Percentiles rank a stretch among this genome's conserved stretches.
Evolutionary conservation across 148 eudicot species (phyloP).

Genomic region (Simmondsia chinensis): DNA sequence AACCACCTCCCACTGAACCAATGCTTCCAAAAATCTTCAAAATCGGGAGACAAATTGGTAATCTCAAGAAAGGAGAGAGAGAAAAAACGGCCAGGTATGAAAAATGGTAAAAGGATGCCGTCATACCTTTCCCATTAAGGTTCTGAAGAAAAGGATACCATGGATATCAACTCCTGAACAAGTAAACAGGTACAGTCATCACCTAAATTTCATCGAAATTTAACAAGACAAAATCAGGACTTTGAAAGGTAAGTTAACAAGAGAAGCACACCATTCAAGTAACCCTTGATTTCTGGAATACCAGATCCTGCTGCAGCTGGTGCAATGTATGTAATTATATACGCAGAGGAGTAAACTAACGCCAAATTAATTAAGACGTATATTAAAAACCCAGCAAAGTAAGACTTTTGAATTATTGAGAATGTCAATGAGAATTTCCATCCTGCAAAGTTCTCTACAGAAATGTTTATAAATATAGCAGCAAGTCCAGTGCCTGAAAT

Average conservation of each 20-base stretch:
- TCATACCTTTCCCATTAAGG: conserved; percentile 86
- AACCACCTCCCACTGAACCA: conserved; percentile 97
- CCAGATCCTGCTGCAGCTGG: conserved; percentile 99
- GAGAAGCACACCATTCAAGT: conserved; percentile 71
- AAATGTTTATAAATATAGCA: conserved; percentile 89
- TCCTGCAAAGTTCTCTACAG: conserved; percentile 98
- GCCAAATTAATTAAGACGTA: conserved; percentile 74
- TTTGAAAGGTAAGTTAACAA: neutral
- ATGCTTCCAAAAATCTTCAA: conserved; percentile 91
- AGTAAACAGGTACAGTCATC: conserved; percentile 4
- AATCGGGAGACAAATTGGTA: neutral
- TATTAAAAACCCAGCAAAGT: conserved; percentile 76
- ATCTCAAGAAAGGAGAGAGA: neutral
- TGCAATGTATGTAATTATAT: conserved; percentile 81
- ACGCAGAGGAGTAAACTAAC: conserved; percentile 80
- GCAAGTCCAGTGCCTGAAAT: conserved; percentile 88
- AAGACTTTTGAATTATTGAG: conserved; percentile 82
- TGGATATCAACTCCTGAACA: conserved; percentile 81
- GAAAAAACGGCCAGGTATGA: neutral
- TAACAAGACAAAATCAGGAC: neutral
- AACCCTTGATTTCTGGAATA: conserved; percentile 97
- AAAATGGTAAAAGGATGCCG: conserved; percentile 5
- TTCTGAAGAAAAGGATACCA: conserved; percentile 92
- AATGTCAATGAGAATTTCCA: conserved; percentile 95
- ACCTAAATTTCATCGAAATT: neutral